Percentiles rank a stretch among this genome's conserved stretches.
These are phyloP conservation scores for Trypanosoma mega DNA, from an alignment of 208 protist genomes.

Conservation along the genomic window DNA sequence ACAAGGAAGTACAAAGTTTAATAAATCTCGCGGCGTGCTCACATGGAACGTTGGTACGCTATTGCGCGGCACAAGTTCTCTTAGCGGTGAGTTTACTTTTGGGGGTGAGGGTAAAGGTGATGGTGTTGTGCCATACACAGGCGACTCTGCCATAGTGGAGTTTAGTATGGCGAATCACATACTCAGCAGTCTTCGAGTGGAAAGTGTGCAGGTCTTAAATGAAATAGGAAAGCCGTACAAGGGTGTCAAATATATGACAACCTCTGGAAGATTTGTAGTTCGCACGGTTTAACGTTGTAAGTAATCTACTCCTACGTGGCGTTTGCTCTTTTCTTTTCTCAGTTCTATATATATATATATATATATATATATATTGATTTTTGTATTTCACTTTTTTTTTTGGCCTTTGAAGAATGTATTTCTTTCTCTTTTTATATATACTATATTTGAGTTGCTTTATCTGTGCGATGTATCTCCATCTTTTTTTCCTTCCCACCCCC, in stretches of 20 bases:
- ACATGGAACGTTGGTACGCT: slow-evolving; percentile 83
- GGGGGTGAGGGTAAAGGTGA: slow-evolving; percentile 26
- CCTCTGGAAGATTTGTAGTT: slow-evolving; percentile 79
- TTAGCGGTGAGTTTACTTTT: slow-evolving; percentile 73
- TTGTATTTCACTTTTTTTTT: not conserved
- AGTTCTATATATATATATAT: not conserved
- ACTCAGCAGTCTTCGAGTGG: slow-evolving; percentile 66
- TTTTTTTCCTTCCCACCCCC: too few species aligned
- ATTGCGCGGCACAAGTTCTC: slow-evolving; percentile 44
- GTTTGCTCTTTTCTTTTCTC: slow-evolving; percentile 24
- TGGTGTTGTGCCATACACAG: slow-evolving; percentile 17
- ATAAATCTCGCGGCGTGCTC: slow-evolving; percentile 52
- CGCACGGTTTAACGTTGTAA: slow-evolving; percentile 60
- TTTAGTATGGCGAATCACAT: slow-evolving; percentile 77
- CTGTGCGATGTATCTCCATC: not conserved
- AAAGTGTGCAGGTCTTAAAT: slow-evolving; percentile 83
- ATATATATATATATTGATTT: not conserved
- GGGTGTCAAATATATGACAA: slow-evolving; percentile 83
- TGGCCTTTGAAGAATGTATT: not conserved
- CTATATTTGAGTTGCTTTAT: not conserved
- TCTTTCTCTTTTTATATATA: slow-evolving; percentile 9
- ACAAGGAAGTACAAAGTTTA: slow-evolving; percentile 72
- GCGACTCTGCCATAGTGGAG: slow-evolving; percentile 46
- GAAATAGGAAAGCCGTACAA: slow-evolving; percentile 84
- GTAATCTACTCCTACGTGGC: too few species aligned